Conservation (phyloP, 257 asterid species). For the Nicotiana tomentosiformis region DNA sequence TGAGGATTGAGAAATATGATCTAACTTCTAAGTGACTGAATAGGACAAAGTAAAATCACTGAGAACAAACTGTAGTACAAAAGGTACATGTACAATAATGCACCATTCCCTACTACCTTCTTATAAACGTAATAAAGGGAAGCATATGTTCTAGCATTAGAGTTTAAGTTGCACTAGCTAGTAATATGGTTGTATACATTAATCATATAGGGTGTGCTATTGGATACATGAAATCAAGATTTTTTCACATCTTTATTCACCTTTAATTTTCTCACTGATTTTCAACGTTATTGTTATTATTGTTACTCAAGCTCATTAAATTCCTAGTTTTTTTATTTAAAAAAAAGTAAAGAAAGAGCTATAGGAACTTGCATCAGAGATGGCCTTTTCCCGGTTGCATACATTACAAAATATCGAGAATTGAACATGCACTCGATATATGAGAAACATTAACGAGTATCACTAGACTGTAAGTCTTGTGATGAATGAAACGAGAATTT, state of each 20-base stretch:
- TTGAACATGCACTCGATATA: too few relatives aligned
- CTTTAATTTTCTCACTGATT: too few relatives aligned
- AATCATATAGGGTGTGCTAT: neutral
- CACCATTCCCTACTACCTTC: neutral
- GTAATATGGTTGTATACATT: neutral
- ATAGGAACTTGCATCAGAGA: neutral
- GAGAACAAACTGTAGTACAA: too few relatives aligned
- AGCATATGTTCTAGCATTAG: neutral
- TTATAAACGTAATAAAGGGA: neutral
- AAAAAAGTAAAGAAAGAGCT: neutral
- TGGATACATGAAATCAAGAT: neutral
- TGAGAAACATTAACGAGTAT: too few relatives aligned
- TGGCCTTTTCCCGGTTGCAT: too few relatives aligned
- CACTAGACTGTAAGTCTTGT: too few relatives aligned
- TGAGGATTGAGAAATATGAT: neutral
- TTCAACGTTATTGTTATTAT: too few relatives aligned
- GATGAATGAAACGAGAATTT: too few relatives aligned
- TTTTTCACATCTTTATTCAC: neutral
- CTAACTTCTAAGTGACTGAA: neutral
- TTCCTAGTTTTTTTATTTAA: too few relatives aligned
- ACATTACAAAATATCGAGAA: too few relatives aligned
- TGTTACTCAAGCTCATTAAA: too few relatives aligned
- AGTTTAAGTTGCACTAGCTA: neutral
- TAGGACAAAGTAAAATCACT: neutral
- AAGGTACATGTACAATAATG: neutral